Conservation (phyloP, 257 asterid genomes). For the Solanum chiquidenum region DNA sequence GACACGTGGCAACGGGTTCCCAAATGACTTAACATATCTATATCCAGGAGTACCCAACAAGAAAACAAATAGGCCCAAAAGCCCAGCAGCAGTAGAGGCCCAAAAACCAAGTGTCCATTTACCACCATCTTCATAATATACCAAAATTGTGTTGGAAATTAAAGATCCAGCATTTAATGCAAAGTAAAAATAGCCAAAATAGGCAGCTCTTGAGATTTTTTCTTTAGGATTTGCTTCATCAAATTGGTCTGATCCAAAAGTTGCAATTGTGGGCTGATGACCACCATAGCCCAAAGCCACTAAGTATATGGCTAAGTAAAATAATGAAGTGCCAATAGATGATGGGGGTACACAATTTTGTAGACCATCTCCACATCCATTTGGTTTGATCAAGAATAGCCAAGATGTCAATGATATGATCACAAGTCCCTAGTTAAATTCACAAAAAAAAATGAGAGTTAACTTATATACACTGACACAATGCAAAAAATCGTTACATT, state of each 20-base stretch:
- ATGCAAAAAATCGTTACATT: accelerated
- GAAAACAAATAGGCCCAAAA: slow-evolving; percentile 24
- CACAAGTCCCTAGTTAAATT: slow-evolving; percentile 40
- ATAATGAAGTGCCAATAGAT: slow-evolving; percentile 11
- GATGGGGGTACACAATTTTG: slow-evolving; percentile 11
- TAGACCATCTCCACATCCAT: slow-evolving; percentile 51
- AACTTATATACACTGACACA: not conserved
- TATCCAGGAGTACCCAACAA: slow-evolving; percentile 40
- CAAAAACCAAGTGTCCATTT: slow-evolving; percentile 62
- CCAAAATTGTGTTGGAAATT: slow-evolving; percentile 62
- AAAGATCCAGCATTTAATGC: slow-evolving; percentile 64
- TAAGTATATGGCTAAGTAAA: slow-evolving; percentile 58
- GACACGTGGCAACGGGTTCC: slow-evolving; percentile 61
- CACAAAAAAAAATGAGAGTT: not conserved
- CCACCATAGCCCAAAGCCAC: slow-evolving; percentile 85
- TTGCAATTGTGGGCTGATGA: slow-evolving; percentile 75
- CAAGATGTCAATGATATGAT: slow-evolving; percentile 51
- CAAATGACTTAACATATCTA: slow-evolving; percentile 36
- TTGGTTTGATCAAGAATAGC: slow-evolving; percentile 45
- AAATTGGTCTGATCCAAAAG: slow-evolving; percentile 75
- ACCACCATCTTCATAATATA: slow-evolving; percentile 60
- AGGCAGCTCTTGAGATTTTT: slow-evolving; percentile 21
- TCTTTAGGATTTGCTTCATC: slow-evolving; percentile 27
- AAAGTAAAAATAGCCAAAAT: slow-evolving; percentile 61
- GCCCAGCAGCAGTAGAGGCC: slow-evolving; percentile 47